These are phyloP conservation scores for Pleodorina starrii DNA, from an alignment of 139 green algal species.

Conservation along the genomic window DNA sequence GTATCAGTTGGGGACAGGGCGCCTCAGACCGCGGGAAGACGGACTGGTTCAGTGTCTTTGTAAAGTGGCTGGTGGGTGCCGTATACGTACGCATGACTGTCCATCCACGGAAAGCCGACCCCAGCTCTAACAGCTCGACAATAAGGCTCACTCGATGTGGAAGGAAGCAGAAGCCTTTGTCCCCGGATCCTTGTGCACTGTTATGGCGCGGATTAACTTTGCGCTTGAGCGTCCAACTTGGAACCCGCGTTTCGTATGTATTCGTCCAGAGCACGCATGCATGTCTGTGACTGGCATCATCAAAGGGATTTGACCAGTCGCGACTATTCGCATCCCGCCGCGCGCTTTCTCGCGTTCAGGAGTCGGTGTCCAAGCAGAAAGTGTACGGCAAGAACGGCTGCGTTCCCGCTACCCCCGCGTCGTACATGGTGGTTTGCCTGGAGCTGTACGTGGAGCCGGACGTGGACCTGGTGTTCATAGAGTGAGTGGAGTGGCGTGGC, in stretches of 20 bases:
- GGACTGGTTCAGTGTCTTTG: not conserved
- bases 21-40: not conserved
- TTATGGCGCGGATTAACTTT: not conserved
- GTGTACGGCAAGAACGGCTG: not conserved
- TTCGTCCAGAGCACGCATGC: not conserved
- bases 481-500: not conserved
- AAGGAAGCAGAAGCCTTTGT: not conserved
- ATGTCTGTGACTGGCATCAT: not conserved
- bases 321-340: not conserved
- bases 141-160: not conserved
- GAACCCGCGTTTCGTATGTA: not conserved
- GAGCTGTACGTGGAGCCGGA: not conserved
- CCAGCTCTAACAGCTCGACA: not conserved
- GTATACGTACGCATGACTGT: not conserved
- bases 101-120: not conserved
- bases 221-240: not conserved
- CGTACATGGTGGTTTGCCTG: conserved; percentile 10
- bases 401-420: not conserved
- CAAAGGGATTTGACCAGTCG: not conserved
- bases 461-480: conserved; percentile 3
- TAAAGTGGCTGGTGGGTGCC: not conserved
- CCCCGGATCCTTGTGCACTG: not conserved
- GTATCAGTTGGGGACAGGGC: not conserved
- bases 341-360: not conserved
- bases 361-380: not conserved